Evolutionary conservation across 176 grass and related monocot species (phyloP), one percentile per base, ranked within the genome.

Genomic region (Thalia dealbata): DNA sequence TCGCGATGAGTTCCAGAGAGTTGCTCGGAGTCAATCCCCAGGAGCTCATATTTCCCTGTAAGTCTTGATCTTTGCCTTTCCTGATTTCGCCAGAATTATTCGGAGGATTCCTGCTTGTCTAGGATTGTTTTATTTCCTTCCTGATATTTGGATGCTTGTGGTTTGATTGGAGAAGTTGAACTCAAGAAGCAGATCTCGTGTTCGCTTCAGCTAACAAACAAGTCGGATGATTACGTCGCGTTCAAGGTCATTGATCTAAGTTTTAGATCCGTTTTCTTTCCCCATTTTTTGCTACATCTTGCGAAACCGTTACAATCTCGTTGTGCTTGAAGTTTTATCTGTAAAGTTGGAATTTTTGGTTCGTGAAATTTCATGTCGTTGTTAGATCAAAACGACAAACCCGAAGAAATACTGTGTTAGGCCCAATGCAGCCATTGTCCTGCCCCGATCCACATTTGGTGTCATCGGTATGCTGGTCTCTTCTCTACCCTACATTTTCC

Each of bases 401-500:
- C 88, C 88, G 25, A 91, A 81, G 82, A 91, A 91, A 58, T 91
- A 91, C 69, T 91, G 88, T 74, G 88, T 91, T 55, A 85, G 88
- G 15, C 88, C 88, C 26, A 91, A 91, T 82, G 67, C 83, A 75
- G 88, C 84, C 24, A 70, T 87, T 15, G 79, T 91, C 25, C 43
- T 27, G 64, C 84, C 88, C 3, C 88, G 82, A 66, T 87, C 88
- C 41, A 71, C 60, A 14, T 82, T 69, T 42, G 75, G 64, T 35
- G 88, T 91, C 65, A 44, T 91, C 69, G 88, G 88, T 91, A 87
- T 24, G 59, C 46, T 52, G 76, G 9, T 61, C 77, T 67, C 45
- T 29, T 86, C 29, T 42, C 45, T 6, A 44, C 60, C 3, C 19
- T 21, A 74, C 22, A 81, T 69, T 78, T 78, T 12, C 19, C 52